A percentile compares a stretch with the other conserved stretches of the same genome.
phyloP scores from a whole-genome alignment of 805 yeast species.

The Ogataea pignaliae region DNA sequence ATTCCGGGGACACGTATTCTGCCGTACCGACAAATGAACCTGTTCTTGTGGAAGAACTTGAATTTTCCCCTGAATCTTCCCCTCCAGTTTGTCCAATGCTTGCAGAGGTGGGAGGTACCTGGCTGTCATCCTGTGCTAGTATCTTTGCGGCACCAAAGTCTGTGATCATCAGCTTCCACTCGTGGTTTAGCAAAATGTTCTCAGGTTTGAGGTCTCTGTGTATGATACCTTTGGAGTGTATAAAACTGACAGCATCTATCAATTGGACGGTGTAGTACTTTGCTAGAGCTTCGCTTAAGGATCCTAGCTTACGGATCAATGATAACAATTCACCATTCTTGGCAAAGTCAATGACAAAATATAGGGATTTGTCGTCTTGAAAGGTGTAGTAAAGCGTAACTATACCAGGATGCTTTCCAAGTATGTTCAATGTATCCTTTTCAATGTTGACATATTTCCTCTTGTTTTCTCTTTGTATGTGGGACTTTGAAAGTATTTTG shows the following conservation, averaged over 20 bases:
- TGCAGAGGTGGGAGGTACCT: constrained; percentile 9
- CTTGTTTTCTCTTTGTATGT: constrained; percentile 90
- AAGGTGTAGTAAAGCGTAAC: constrained; percentile 90
- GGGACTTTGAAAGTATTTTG: constrained; percentile 85
- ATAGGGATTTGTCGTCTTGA: constrained; percentile 83
- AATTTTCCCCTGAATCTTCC: constrained; percentile 12
- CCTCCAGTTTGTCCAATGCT: constrained; percentile 12
- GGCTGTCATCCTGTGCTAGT: constrained; percentile 40
- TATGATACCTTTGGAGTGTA: constrained; percentile 84
- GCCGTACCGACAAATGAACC: constrained; percentile 97
- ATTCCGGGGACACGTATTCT: constrained; percentile 92
- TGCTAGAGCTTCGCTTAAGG: constrained; percentile 68
- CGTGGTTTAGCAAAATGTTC: constrained; percentile 77
- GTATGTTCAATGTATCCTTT: constrained; percentile 78
- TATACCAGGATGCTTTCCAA: constrained; percentile 93
- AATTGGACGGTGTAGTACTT: constrained; percentile 81
- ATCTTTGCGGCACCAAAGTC: constrained; percentile 98
- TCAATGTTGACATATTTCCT: constrained; percentile 95
- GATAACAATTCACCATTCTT: constrained; percentile 91
- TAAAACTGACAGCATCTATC: constrained; percentile 85
- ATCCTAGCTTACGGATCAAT: constrained; percentile 71
- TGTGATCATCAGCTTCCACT: constrained; percentile 85
- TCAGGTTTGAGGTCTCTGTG: constrained; percentile 96
- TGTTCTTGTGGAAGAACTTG: constrained; percentile 34
- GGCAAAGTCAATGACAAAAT: constrained; percentile 91